phyloP scores from a whole-genome alignment of 2,329 filamentous ascomycete genomes.

The Aspergillus fijiensis region DNA sequence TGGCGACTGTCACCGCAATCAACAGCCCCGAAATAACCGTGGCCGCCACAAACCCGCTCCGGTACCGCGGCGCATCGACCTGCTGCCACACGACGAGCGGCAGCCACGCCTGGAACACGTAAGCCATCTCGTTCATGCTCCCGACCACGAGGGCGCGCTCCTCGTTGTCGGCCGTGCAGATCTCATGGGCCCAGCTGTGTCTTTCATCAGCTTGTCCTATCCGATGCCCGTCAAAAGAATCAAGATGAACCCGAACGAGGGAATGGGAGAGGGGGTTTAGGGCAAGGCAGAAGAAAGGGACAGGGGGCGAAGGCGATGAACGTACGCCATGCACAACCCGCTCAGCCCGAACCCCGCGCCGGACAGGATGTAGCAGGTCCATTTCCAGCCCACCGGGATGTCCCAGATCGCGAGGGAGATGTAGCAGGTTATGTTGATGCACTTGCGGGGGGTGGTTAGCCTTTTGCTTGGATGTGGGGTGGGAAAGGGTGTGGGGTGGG shows the following conservation, averaged over 20 bases:
- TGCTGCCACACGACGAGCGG: slow-evolving; percentile 67
- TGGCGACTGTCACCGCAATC: slow-evolving; percentile 48
- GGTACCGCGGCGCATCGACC: slow-evolving; percentile 60
- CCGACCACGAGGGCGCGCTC: slow-evolving; percentile 66
- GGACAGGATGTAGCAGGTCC: slow-evolving; percentile 61
- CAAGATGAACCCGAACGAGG: no score
- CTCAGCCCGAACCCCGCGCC: slow-evolving; percentile 50
- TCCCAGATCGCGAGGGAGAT: slow-evolving; percentile 50
- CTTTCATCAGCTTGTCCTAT: not conserved
- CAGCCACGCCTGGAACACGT: slow-evolving; percentile 68
- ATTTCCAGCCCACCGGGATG: slow-evolving; percentile 58
- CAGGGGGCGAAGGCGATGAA: slow-evolving; percentile 14
- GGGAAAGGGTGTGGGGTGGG: no score
- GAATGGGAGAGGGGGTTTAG: no score
- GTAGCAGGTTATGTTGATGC: slow-evolving; percentile 46
- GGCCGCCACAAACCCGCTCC: slow-evolving; percentile 60
- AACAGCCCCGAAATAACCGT: slow-evolving; percentile 51
- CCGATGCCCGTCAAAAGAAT: not conserved
- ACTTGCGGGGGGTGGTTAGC: slow-evolving; percentile 4
- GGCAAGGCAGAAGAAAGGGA: not conserved
- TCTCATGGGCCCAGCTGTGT: slow-evolving; percentile 54
- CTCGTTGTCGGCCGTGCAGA: slow-evolving; percentile 59
- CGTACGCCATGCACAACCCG: slow-evolving; percentile 52
- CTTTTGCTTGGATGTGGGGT: no score
- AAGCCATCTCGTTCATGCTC: slow-evolving; percentile 68